These are phyloP conservation scores for Saccharomycopsis babjevae DNA, from an alignment of 805 yeast species.

Conservation along the genomic window DNA sequence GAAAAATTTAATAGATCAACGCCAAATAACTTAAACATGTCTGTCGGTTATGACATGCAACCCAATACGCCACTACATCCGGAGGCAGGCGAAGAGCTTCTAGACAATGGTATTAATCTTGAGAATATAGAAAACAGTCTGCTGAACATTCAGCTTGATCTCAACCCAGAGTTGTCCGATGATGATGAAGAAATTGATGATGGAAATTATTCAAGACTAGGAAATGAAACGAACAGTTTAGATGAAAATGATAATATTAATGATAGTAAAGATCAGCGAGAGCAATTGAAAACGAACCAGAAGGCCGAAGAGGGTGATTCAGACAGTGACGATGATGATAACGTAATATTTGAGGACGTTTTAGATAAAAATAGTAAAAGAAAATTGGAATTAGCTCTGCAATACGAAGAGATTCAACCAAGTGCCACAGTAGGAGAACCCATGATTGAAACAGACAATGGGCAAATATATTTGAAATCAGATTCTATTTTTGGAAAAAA, in stretches of 20 bases:
- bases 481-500: neutral
- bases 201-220: neutral
- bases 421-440: neutral
- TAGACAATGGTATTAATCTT: slow-evolving; percentile 2
- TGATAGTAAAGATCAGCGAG: neutral
- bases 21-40: neutral
- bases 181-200: slow-evolving; percentile 8
- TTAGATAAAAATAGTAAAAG: neutral
- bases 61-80: slow-evolving; percentile 17
- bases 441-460: neutral
- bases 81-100: slow-evolving; percentile 11
- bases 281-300: neutral
- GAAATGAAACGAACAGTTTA: neutral
- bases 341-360: neutral
- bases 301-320: neutral
- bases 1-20: neutral
- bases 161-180: slow-evolving; percentile 17
- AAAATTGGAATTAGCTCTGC: slow-evolving; percentile 2
- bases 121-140: neutral
- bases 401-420: neutral
- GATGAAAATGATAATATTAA: neutral
- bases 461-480: neutral
- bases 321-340: slow-evolving; percentile 3
- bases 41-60: slow-evolving; percentile 4
- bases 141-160: slow-evolving; percentile 10